Percentiles rank a stretch among this genome's conserved stretches.
These are phyloP conservation scores for Jacaranda copaia DNA, from an alignment of 257 asterid genomes.

Conservation along the genomic window DNA sequence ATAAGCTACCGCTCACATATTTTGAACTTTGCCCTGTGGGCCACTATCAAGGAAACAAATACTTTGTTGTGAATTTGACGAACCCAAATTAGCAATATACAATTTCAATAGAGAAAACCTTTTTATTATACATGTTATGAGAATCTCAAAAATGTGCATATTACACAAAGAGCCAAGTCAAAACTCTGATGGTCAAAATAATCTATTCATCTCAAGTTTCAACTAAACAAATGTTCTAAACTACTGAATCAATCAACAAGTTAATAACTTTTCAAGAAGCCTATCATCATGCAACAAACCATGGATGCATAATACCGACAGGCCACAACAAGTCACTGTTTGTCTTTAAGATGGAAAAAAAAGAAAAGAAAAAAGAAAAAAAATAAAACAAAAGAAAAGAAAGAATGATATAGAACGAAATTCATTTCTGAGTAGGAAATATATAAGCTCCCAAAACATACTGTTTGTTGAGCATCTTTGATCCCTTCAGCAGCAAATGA, in stretches of 20 bases:
- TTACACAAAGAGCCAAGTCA: constrained; percentile 1
- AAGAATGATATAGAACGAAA: neutral
- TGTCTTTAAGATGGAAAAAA: constrained; percentile 1
- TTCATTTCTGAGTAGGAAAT: constrained; percentile 21
- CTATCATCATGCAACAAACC: constrained; percentile 17
- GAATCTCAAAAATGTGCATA: constrained; percentile 1
- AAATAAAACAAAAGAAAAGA: neutral
- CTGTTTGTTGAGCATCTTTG: constrained; percentile 99
- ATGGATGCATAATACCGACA: neutral
- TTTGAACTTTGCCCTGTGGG: constrained; percentile 53
- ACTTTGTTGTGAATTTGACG: constrained; percentile 39
- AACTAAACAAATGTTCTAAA: constrained; percentile 7
- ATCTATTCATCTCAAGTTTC: constrained; percentile 10
- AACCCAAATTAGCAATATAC: constrained; percentile 24
- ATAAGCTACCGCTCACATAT: constrained; percentile 48
- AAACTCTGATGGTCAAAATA: neutral
- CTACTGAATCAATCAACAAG: neutral
- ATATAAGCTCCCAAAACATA: constrained; percentile 51
- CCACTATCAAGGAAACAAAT: constrained; percentile 51
- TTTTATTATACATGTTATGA: constrained; percentile 9
- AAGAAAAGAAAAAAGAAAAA: neutral
- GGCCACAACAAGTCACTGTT: neutral
- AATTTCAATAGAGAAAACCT: neutral
- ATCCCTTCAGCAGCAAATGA: constrained; percentile 98
- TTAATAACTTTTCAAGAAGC: constrained; percentile 16